Conservation (phyloP, 345 rosid species). For the Crucihimalaya himalaica region DNA sequence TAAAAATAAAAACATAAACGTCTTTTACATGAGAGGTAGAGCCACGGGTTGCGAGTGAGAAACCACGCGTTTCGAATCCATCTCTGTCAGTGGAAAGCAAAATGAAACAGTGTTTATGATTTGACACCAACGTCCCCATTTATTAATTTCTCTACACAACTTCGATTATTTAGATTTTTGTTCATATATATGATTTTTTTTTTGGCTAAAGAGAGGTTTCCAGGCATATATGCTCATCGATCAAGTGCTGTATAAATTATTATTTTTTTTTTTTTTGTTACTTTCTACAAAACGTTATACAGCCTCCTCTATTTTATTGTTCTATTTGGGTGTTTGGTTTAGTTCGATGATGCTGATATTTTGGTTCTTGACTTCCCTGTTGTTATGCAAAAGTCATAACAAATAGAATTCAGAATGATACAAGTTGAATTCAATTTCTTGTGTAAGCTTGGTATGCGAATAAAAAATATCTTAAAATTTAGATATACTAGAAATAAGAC, state of each 20-base stretch:
- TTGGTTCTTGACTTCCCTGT: background rate
- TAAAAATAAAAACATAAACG: slow-evolving; percentile 15
- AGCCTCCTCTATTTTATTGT: background rate
- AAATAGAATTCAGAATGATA: background rate
- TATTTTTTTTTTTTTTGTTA: too few species aligned
- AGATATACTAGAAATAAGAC: too few species aligned
- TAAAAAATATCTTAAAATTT: background rate
- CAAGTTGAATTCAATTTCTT: background rate
- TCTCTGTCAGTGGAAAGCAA: slow-evolving; percentile 40
- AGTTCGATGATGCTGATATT: background rate
- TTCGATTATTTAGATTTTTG: slow-evolving; percentile 4
- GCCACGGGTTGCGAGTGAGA: slow-evolving; percentile 28
- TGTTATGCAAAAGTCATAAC: background rate
- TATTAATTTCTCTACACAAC: slow-evolving; percentile 20
- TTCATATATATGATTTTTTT: background rate
- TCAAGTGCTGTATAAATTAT: background rate
- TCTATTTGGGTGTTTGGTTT: background rate
- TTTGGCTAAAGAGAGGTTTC: slow-evolving; percentile 3
- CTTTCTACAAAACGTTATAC: background rate
- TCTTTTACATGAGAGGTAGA: slow-evolving; percentile 36
- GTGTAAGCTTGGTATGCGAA: background rate
- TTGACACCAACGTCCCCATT: slow-evolving; percentile 30
- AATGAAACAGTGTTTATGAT: slow-evolving; percentile 33
- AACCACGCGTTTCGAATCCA: slow-evolving; percentile 29
- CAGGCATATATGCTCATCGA: slow-evolving; percentile 15